phyloP scores from a whole-genome alignment of 169 alveolate genomes.

The Ichthyophthirius multifiliis region DNA sequence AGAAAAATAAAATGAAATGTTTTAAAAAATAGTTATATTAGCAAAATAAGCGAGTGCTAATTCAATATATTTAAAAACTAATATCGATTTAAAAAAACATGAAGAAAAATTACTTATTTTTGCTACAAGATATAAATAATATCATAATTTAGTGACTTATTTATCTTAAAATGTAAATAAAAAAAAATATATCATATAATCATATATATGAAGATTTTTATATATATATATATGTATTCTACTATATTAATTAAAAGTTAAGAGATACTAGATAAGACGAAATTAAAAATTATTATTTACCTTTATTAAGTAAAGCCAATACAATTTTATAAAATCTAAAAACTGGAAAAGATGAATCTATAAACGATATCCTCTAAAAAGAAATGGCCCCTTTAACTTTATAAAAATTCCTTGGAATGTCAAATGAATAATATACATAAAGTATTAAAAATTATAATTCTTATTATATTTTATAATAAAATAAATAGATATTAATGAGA shows the following conservation, averaged over 20 bases:
- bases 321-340: not conserved
- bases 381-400: not conserved
- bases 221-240: not conserved
- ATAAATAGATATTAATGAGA: too few relatives aligned
- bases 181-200: too few relatives aligned
- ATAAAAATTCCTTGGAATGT: not conserved
- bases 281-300: not conserved
- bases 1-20: too few relatives aligned
- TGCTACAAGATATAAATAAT: conserved; percentile 1
- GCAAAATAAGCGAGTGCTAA: too few relatives aligned
- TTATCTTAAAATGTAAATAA: not conserved
- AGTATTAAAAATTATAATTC: not conserved
- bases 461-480: not conserved
- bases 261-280: not conserved
- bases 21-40: too few relatives aligned
- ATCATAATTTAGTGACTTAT: not conserved
- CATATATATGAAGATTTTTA: too few relatives aligned
- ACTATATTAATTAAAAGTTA: not conserved
- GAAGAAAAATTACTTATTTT: not conserved
- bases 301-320: not conserved
- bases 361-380: not conserved
- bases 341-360: not conserved
- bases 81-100: too few relatives aligned
- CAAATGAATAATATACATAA: not conserved
- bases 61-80: too few relatives aligned